Base-by-base conservation (phyloP, 257 asterid species). In the Craterostigma plantagineum region DNA sequence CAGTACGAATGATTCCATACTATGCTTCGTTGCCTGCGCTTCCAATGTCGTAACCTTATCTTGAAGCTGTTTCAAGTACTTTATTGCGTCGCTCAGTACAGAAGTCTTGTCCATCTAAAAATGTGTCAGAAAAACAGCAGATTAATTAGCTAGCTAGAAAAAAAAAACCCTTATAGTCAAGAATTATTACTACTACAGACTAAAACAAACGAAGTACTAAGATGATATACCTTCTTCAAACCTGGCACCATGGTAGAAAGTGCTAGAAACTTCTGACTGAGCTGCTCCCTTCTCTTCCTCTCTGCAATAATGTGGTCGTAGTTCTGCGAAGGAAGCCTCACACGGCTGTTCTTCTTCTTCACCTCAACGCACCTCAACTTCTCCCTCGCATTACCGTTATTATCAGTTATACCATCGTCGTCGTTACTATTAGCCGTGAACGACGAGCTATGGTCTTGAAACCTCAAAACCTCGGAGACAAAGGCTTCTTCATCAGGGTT, bases 61-160 rank as follows among this genome's bases (percentile, higher is more conserved):
- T 42, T 56, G 62, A 14, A 56, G 51, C 3, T 14, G 9, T 35
- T 48, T 37, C 50, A 56, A 11, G 50, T 56, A 50, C 33, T 48
- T 41, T 13, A 56, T 49, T 1, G 62, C 33, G 11, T 37, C 62
- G 12, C 55, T 55, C 4, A 56, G 45, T 11, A 56, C 53, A 7
- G 62, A 56, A 12, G 62, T 48, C 18, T 56, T 56, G n/a, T 56
- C 62, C 62, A 41, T 48, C 60, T 55, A n/a, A n/a, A n/a, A n/a
- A n/a, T n/a, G n/a, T n/a, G n/a, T n/a, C n/a, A n/a, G n/a, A n/a
- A n/a, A n/a, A 23, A 4, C 9, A 43, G 7, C 7, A 35, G 3
- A 7, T n/a, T n/a, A n/a, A n/a, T n/a, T n/a, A n/a, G n/a, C n/a
- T 10, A 1, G 7, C 40, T 2, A 35, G 9, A 9, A 13, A 39